Evolutionary conservation across 2,329 filamentous ascomycete species (phyloP).

Genomic region (Colletotrichum godetiae): DNA sequence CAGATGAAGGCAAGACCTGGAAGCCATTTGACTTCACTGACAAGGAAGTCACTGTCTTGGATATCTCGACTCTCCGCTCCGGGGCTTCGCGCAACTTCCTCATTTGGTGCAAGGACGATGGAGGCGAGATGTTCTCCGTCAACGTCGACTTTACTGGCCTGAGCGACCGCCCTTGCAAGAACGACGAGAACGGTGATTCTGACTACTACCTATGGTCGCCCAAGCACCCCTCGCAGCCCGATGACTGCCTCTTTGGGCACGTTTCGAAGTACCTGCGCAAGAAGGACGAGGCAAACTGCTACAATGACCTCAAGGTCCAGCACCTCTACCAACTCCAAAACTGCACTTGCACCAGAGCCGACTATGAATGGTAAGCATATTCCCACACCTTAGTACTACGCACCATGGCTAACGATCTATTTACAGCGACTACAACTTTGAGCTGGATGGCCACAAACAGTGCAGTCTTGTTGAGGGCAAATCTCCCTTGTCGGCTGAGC

Average conservation of each 20-base stretch:
- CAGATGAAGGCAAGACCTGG: conserved; percentile 87
- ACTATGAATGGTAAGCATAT: conserved; percentile 87
- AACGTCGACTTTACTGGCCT: conserved; percentile 92
- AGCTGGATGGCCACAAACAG: conserved; percentile 80
- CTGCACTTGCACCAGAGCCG: conserved; percentile 84
- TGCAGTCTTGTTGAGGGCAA: conserved; percentile 83
- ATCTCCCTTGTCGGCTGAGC: conserved; percentile 62
- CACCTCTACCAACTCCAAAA: conserved; percentile 79
- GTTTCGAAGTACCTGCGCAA: conserved; percentile 91
- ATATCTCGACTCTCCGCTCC: conserved; percentile 89
- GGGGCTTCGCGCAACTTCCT: conserved; percentile 93
- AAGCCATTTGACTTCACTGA: conserved; percentile 78
- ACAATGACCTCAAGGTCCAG: conserved; percentile 79
- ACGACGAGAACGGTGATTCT: conserved; percentile 67
- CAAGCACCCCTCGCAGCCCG: conserved; percentile 79
- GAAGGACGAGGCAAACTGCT: conserved; percentile 81
- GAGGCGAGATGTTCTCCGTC: conserved; percentile 74
- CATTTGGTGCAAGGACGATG: conserved; percentile 78
- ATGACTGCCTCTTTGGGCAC: conserved; percentile 94
- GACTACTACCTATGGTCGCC: conserved; percentile 88
- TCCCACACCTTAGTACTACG: neutral
- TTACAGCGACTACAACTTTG: conserved; percentile 89
- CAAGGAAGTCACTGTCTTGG: conserved; percentile 76
- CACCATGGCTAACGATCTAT: conserved; percentile 40
- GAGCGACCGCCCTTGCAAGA: conserved; percentile 77